These are phyloP conservation scores for Stachybotrys chlorohalonatus DNA, from an alignment of 2,329 filamentous ascomycete genomes.

Conservation along the genomic window DNA sequence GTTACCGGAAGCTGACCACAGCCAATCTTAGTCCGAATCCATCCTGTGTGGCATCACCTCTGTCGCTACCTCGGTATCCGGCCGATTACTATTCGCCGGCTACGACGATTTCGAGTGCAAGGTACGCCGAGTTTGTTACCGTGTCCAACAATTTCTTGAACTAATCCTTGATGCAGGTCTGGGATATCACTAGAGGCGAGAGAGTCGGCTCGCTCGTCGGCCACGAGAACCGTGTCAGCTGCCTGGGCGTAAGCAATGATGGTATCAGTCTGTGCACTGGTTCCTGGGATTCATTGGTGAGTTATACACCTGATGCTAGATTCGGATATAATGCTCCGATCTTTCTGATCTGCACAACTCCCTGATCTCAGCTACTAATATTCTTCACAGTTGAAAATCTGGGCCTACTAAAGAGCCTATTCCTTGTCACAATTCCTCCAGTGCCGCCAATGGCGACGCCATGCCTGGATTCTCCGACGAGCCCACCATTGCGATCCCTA, in stretches of 20 bases:
- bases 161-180: slow-evolving; percentile 56
- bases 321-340: background rate
- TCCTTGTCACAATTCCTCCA: background rate
- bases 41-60: slow-evolving; percentile 98
- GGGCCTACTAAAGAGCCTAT: slow-evolving; percentile 57
- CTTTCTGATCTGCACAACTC: background rate
- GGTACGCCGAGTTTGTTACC: slow-evolving; percentile 39
- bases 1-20: slow-evolving; percentile 2
- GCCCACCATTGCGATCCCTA: slow-evolving; percentile 5
- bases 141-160: background rate
- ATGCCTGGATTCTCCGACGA: slow-evolving; percentile 14
- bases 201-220: slow-evolving; percentile 95
- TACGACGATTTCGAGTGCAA: slow-evolving; percentile 99
- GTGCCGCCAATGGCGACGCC: background rate
- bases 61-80: slow-evolving; percentile 94
- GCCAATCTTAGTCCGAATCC: slow-evolving; percentile 67
- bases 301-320: slow-evolving; percentile 23
- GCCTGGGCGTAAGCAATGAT: slow-evolving; percentile 96
- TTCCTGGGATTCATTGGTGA: slow-evolving; percentile 97
- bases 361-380: background rate
- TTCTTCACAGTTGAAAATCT: slow-evolving; percentile 64
- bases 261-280: slow-evolving; percentile 98
- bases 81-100: slow-evolving; percentile 87
- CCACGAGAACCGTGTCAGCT: slow-evolving; percentile 98
- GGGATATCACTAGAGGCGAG: slow-evolving; percentile 94